phyloP scores from a whole-genome alignment of 495 filamentous ascomycete genomes.

The Hypomontagnella submonticulosa region DNA sequence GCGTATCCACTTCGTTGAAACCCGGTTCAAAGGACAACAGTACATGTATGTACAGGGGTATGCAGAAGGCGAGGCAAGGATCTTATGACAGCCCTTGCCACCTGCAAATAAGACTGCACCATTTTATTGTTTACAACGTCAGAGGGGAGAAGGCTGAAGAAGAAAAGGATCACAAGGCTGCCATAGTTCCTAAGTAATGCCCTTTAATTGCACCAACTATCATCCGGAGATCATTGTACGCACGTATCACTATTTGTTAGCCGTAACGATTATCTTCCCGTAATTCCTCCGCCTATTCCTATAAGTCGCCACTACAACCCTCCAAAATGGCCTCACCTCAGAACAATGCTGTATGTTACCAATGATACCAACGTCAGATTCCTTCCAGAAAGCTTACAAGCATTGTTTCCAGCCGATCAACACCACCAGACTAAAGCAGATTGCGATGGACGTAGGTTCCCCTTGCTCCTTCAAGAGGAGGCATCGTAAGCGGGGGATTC shows the following conservation, averaged over 20 bases:
- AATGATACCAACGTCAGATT: not conserved
- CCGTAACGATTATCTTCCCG: not conserved
- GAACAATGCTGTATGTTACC: slow-evolving; percentile 46
- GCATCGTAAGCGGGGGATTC: not conserved
- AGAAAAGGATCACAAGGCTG: slow-evolving; percentile 35
- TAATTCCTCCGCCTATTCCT: not conserved
- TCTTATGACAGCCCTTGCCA: slow-evolving; percentile 22
- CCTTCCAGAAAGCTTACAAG: slow-evolving; percentile 24
- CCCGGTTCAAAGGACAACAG: not conserved
- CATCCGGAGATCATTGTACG: not conserved
- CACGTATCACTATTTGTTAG: not conserved
- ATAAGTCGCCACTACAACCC: slow-evolving; percentile 1
- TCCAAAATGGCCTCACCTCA: slow-evolving; percentile 47
- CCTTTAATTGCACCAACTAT: too few species aligned
- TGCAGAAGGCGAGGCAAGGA: slow-evolving; percentile 20
- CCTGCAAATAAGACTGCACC: slow-evolving; percentile 25
- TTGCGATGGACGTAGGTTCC: slow-evolving; percentile 79
- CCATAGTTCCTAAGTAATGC: not conserved
- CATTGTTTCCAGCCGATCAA: slow-evolving; percentile 73
- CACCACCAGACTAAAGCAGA: slow-evolving; percentile 79
- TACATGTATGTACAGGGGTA: slow-evolving; percentile 4
- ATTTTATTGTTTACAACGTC: slow-evolving; percentile 38
- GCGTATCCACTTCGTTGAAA: not conserved
- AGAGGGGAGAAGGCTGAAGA: slow-evolving; percentile 40
- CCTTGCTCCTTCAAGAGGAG: slow-evolving; percentile 15